Percentiles rank a stretch among this genome's conserved stretches.
Conservation (phyloP, 2,329 filamentous ascomycete genomes). For the Stylonectria norvegica region DNA sequence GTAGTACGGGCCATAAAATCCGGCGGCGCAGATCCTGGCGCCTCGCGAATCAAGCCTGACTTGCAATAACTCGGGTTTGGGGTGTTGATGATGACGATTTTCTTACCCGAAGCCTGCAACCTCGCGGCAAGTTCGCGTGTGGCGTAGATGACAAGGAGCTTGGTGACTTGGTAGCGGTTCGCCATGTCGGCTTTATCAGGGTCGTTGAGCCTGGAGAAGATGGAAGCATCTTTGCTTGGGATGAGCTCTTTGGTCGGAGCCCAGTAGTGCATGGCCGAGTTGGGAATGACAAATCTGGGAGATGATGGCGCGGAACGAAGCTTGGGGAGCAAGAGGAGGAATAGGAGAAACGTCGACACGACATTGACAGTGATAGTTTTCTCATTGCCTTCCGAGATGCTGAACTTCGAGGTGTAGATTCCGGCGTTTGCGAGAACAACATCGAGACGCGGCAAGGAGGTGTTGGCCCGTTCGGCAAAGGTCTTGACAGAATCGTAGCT, state of each 20-base stretch:
- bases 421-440: slow-evolving; percentile 42
- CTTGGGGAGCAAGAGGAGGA: slow-evolving; percentile 21
- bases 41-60: slow-evolving; percentile 27
- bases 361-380: slow-evolving; percentile 39
- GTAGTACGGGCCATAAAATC: slow-evolving; percentile 39
- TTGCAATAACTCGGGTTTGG: slow-evolving; percentile 42
- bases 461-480: slow-evolving; percentile 31
- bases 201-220: slow-evolving; percentile 32
- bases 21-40: neutral
- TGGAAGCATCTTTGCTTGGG: slow-evolving; percentile 3
- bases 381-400: slow-evolving; percentile 44
- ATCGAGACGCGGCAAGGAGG: slow-evolving; percentile 39
- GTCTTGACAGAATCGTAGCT: slow-evolving; percentile 42
- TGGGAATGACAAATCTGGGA: slow-evolving; percentile 19
- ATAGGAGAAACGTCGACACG: slow-evolving; percentile 21
- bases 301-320: slow-evolving; percentile 20
- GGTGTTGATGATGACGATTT: slow-evolving; percentile 33
- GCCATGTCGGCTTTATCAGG: slow-evolving; percentile 25
- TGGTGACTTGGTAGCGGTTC: slow-evolving; percentile 31
- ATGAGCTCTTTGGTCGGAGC: slow-evolving; percentile 23
- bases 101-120: slow-evolving; percentile 3
- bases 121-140: slow-evolving; percentile 29
- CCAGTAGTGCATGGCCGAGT: slow-evolving; percentile 25
- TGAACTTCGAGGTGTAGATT: slow-evolving; percentile 37
- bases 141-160: slow-evolving; percentile 30